These are phyloP conservation scores for Trypanosoma boissoni DNA, from an alignment of 208 protist species.

Conservation along the genomic window DNA sequence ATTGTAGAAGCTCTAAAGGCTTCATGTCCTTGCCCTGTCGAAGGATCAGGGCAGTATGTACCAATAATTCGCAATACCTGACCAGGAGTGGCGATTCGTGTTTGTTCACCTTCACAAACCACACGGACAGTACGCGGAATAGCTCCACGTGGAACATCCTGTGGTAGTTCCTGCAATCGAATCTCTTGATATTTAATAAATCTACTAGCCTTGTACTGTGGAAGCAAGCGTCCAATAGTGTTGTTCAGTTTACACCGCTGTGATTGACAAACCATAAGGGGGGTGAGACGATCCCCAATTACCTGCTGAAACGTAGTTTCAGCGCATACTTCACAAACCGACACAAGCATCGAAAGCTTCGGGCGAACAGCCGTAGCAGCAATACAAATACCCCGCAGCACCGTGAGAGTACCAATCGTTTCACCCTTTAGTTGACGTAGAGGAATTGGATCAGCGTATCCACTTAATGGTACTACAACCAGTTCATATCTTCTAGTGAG, in stretches of 20 bases:
- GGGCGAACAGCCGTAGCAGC: constrained; percentile 84
- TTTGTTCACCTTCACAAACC: constrained; percentile 85
- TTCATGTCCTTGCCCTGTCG: constrained; percentile 76
- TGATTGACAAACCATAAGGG: constrained; percentile 81
- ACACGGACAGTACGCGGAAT: constrained; percentile 86
- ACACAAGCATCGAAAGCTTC: constrained; percentile 79
- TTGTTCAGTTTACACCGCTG: constrained; percentile 86
- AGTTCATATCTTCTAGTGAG: constrained; percentile 78
- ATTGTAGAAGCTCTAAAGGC: constrained; percentile 84
- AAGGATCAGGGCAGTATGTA: constrained; percentile 83
- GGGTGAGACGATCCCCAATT: constrained; percentile 78
- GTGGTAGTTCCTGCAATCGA: constrained; percentile 82
- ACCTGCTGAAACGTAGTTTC: constrained; percentile 90
- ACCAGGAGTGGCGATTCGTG: constrained; percentile 68
- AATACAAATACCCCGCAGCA: constrained; percentile 87
- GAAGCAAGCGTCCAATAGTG: constrained; percentile 67
- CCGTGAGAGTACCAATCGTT: constrained; percentile 73
- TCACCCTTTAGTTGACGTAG: constrained; percentile 70
- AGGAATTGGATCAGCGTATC: constrained; percentile 40
- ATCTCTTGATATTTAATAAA: constrained; percentile 88
- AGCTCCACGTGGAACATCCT: constrained; percentile 83
- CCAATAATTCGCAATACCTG: constrained; percentile 79
- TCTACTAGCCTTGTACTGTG: constrained; percentile 86
- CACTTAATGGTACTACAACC: constrained; percentile 49
- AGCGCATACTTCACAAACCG: constrained; percentile 87